Percentiles rank a stretch among this genome's conserved stretches.
Conservation (phyloP, 495 filamentous ascomycete species). For the Penicillium dipodomyicola region DNA sequence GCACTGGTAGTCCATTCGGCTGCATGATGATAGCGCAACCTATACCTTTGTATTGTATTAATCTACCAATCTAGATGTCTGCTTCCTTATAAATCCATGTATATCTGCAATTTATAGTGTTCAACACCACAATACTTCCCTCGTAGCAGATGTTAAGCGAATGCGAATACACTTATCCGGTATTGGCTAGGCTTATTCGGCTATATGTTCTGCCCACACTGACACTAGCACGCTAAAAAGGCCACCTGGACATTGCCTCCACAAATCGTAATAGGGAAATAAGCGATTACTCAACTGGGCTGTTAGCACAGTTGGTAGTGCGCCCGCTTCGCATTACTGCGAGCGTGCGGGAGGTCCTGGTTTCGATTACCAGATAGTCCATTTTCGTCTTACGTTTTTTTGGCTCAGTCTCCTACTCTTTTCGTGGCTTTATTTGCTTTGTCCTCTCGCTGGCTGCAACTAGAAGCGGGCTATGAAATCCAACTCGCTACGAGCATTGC, state of each 20-base stretch:
- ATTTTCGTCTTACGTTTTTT: conserved; percentile 9
- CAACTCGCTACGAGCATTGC: background rate
- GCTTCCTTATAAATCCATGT: background rate
- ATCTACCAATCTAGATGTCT: conserved; percentile 3
- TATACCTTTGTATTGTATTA: conserved; percentile 7
- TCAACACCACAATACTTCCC: background rate
- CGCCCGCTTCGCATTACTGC: conserved; percentile 23
- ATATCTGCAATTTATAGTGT: background rate
- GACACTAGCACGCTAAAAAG: background rate
- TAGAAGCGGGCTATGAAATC: background rate
- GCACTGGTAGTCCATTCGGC: conserved; percentile 27
- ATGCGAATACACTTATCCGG: conserved; percentile 5
- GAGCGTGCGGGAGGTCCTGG: conserved; percentile 22
- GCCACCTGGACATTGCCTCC: background rate
- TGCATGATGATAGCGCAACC: conserved; percentile 10
- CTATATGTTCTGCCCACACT: conserved; percentile 12
- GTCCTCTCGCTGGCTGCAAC: background rate
- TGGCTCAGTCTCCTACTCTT: background rate
- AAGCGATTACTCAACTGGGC: conserved; percentile 18
- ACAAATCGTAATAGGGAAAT: background rate
- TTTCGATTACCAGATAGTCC: conserved; percentile 30
- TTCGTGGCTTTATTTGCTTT: background rate
- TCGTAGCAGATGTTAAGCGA: background rate
- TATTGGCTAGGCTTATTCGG: conserved; percentile 2
- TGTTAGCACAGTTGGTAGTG: conserved; percentile 27